These are phyloP conservation scores for Fusarium sp. DNA, from an alignment of 2,329 filamentous ascomycete species.

Conservation along the genomic window DNA sequence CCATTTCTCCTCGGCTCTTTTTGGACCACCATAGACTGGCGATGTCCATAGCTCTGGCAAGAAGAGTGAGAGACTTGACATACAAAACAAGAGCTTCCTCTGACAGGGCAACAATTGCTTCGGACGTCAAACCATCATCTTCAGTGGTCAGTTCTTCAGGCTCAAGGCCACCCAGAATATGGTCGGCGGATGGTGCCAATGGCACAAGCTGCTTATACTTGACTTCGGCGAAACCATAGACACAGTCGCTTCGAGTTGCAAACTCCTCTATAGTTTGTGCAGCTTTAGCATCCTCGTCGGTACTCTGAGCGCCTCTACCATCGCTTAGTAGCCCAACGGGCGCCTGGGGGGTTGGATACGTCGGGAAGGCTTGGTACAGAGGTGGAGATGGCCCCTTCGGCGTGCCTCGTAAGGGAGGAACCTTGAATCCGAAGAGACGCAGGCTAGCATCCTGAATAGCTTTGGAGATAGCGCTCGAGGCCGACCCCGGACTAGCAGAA, in stretches of 20 bases:
- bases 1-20: conserved; percentile 75
- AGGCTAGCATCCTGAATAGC: conserved; percentile 93
- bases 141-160: conserved; percentile 66
- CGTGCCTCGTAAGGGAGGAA: conserved; percentile 71
- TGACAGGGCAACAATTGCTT: conserved; percentile 87
- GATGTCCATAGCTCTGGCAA: conserved; percentile 96
- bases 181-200: conserved; percentile 80
- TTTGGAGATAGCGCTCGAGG: conserved; percentile 92
- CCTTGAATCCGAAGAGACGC: conserved; percentile 78
- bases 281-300: conserved; percentile 82
- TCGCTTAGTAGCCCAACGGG: conserved; percentile 75
- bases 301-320: conserved; percentile 65
- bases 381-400: conserved; percentile 78
- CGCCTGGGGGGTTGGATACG: conserved; percentile 78
- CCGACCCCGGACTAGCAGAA: conserved; percentile 77
- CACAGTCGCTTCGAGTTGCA: conserved; percentile 92
- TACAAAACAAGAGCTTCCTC: conserved; percentile 97
- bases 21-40: conserved; percentile 91
- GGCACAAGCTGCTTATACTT: conserved; percentile 98
- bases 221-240: conserved; percentile 97
- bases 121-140: conserved; percentile 83
- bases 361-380: conserved; percentile 84
- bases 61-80: conserved; percentile 89
- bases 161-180: conserved; percentile 74
- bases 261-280: conserved; percentile 90